A percentile compares a stretch with the other conserved stretches of the same genome.
Conservation (phyloP, 1,284 basidiomycete species). For the Tylopilus sp. region DNA sequence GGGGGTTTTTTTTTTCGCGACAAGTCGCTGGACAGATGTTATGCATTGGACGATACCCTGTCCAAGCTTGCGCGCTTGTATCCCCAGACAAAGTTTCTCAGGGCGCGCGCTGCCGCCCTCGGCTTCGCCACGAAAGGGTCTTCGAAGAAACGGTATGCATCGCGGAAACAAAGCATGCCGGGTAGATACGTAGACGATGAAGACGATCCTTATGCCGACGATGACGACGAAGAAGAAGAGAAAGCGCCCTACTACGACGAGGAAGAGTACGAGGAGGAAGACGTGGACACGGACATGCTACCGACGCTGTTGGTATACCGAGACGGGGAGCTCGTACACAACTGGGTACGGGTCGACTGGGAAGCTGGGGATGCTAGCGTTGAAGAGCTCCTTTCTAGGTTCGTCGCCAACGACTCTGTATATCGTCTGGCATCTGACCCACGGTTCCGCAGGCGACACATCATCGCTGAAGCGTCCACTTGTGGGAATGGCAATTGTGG, state of each 20-base stretch:
- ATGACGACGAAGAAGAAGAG: slow-evolving; percentile 26
- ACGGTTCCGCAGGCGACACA: slow-evolving; percentile 24
- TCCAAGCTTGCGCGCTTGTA: slow-evolving; percentile 65
- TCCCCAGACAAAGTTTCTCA: slow-evolving; percentile 75
- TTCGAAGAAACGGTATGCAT: slow-evolving; percentile 19
- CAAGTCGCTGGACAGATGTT: slow-evolving; percentile 73
- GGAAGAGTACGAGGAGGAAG: slow-evolving; percentile 37
- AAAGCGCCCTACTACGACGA: slow-evolving; percentile 34
- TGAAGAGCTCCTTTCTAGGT: slow-evolving; percentile 65
- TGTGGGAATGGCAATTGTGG: slow-evolving; percentile 29
- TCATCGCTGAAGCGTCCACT: slow-evolving; percentile 22
- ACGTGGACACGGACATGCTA: slow-evolving; percentile 75
- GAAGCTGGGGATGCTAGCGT: slow-evolving; percentile 67
- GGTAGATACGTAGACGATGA: slow-evolving; percentile 33
- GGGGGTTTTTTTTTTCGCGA: neutral
- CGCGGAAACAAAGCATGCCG: slow-evolving; percentile 22
- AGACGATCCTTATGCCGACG: slow-evolving; percentile 42
- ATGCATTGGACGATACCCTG: slow-evolving; percentile 64
- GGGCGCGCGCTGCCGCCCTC: slow-evolving; percentile 67
- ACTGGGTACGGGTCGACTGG: slow-evolving; percentile 84
- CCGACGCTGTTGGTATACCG: slow-evolving; percentile 82
- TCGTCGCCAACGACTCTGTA: slow-evolving; percentile 19
- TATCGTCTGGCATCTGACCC: neutral
- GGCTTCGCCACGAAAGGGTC: slow-evolving; percentile 61
- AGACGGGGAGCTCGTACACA: slow-evolving; percentile 75